These are phyloP conservation scores for Trichoderma asperelloides DNA, from an alignment of 495 filamentous ascomycete genomes.

Conservation along the genomic window DNA sequence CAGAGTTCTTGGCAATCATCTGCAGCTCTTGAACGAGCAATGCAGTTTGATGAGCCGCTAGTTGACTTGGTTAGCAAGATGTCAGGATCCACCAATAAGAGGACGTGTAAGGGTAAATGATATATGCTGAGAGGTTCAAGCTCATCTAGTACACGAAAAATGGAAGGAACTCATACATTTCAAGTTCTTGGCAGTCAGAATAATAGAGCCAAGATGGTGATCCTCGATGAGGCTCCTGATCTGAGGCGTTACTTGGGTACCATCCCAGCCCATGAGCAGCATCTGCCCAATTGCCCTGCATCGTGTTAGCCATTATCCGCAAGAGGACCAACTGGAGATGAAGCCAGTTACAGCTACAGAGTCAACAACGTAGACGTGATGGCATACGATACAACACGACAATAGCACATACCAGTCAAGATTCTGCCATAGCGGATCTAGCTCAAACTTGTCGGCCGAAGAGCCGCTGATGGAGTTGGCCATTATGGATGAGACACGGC, in stretches of 20 bases:
- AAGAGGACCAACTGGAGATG: neutral
- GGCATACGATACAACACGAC: neutral
- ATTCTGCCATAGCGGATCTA: constrained; percentile 65
- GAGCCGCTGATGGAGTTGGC: constrained; percentile 3
- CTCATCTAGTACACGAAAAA: neutral
- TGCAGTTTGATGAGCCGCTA: constrained; percentile 78
- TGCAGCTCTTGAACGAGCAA: constrained; percentile 76
- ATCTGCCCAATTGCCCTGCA: constrained; percentile 70
- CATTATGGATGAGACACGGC: neutral
- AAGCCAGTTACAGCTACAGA: neutral
- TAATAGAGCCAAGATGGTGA: constrained; percentile 66
- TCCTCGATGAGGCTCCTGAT: constrained; percentile 78
- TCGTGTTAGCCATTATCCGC: constrained; percentile 9
- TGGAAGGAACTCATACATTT: constrained; percentile 51
- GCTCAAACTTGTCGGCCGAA: constrained; percentile 29
- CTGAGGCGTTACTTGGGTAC: constrained; percentile 75
- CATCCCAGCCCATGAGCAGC: constrained; percentile 94
- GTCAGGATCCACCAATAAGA: neutral
- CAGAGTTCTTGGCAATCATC: constrained; percentile 75
- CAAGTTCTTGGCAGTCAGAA: constrained; percentile 83
- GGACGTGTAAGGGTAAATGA: neutral
- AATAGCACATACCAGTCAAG: constrained; percentile 45
- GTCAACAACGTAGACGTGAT: neutral
- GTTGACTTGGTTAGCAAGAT: constrained; percentile 16
- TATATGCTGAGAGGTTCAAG: neutral